Evolutionary conservation across 345 rosid species (phyloP).

Genomic region (Bruguiera gymnorhiza): DNA sequence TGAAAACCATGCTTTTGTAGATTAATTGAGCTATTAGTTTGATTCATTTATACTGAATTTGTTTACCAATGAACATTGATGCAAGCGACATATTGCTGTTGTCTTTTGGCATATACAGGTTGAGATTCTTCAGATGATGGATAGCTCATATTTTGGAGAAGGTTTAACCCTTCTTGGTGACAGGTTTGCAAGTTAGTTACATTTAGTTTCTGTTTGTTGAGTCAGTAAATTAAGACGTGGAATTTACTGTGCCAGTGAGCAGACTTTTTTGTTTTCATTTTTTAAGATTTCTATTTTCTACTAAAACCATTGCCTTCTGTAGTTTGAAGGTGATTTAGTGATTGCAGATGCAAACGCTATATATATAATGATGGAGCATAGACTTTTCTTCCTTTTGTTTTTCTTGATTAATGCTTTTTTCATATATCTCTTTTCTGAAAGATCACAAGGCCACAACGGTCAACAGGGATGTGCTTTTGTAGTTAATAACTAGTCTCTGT

Average conservation of each 20-base stretch:
- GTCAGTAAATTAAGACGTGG: not conserved
- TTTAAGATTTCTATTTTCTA: too few relatives aligned
- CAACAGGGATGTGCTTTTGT: not conserved
- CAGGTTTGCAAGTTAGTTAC: constrained; percentile 38
- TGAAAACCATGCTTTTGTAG: not conserved
- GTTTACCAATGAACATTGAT: not conserved
- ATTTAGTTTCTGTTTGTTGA: not conserved
- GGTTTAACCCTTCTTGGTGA: constrained; percentile 83
- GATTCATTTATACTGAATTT: too few relatives aligned
- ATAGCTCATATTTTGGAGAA: constrained; percentile 62
- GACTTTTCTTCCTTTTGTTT: too few relatives aligned
- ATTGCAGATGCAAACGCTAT: too few relatives aligned
- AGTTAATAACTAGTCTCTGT: not conserved
- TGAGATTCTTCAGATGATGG: constrained; percentile 56
- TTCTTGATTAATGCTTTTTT: too few relatives aligned
- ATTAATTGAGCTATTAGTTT: too few relatives aligned
- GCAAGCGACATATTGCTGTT: not conserved
- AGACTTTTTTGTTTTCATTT: too few relatives aligned
- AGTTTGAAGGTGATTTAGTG: too few relatives aligned
- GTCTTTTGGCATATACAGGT: constrained; percentile 39
- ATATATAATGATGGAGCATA: too few relatives aligned
- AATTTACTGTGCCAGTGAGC: too few relatives aligned
- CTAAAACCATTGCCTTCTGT: too few relatives aligned
- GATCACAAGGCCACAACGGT: not conserved
- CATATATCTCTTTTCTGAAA: not conserved